Evolutionary conservation across 139 green algal species (phyloP).

Genomic region (Chlorella sp.): DNA sequence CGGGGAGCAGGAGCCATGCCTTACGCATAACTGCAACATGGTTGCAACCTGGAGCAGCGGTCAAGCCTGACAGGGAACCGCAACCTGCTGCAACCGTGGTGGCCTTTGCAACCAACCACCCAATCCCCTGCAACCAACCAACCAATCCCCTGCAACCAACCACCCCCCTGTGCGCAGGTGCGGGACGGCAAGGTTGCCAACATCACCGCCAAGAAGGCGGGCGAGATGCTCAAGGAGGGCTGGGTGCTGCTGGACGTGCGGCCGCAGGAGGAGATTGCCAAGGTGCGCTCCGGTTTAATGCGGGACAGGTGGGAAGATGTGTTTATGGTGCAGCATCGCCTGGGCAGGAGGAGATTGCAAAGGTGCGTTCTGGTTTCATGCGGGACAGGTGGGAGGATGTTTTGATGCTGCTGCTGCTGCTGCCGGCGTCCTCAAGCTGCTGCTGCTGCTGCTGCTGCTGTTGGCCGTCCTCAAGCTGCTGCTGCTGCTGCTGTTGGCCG

Average conservation of each 20-base stretch:
- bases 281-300: no score
- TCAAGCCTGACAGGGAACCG: no score
- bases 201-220: constrained; percentile 53
- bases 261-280: constrained; percentile 71
- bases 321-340: no score
- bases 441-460: no score
- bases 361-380: no score
- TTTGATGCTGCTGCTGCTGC: no score
- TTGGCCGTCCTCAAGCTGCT: no score
- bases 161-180: constrained; percentile 26
- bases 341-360: constrained; percentile 66
- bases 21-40: neutral
- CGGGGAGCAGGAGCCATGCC: neutral
- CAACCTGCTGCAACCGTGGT: neutral
- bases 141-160: neutral
- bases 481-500: no score
- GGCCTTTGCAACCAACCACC: no score
- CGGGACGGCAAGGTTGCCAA: constrained; percentile 65
- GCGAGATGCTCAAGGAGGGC: constrained; percentile 71
- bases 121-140: neutral
- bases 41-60: neutral
- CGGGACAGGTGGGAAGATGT: no score
- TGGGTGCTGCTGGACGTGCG: constrained; percentile 91
- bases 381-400: no score
- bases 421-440: no score